These are phyloP conservation scores for Bacidia rubella DNA, from an alignment of 495 filamentous ascomycete genomes.

Conservation along the genomic window DNA sequence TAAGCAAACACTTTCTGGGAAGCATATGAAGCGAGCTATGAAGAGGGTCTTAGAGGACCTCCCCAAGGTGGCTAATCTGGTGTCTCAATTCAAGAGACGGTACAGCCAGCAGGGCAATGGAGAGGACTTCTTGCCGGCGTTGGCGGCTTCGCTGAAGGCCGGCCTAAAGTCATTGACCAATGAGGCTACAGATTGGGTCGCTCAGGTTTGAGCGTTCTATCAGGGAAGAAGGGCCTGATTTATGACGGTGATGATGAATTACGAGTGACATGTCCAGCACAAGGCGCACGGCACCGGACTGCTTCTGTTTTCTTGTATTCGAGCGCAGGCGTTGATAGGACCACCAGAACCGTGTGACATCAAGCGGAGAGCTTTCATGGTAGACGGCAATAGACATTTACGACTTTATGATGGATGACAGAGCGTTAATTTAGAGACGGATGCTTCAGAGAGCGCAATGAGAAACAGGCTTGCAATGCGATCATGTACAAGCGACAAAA, in stretches of 20 bases:
- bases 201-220: not conserved
- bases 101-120: not conserved
- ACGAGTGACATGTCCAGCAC: too few species aligned
- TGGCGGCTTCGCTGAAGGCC: slow-evolving; percentile 1
- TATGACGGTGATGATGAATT: not conserved
- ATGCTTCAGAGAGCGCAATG: too few species aligned
- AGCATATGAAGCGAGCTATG: not conserved
- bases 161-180: slow-evolving; percentile 5
- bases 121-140: not conserved
- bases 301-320: not conserved
- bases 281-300: not conserved
- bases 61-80: slow-evolving; percentile 10
- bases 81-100: slow-evolving; percentile 9
- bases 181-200: not conserved
- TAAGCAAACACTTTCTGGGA: not conserved
- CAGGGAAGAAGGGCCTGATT: not conserved
- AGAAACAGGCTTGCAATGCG: too few species aligned
- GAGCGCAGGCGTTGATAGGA: not conserved
- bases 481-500: too few species aligned
- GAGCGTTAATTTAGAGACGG: too few species aligned
- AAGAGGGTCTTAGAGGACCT: slow-evolving; percentile 7
- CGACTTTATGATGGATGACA: too few species aligned
- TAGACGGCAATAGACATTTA: too few species aligned
- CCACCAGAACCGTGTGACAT: not conserved
- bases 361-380: not conserved